Evolutionary conservation across 2,329 filamentous ascomycete species (phyloP).

Genomic region (Atkinsonella texensis): DNA sequence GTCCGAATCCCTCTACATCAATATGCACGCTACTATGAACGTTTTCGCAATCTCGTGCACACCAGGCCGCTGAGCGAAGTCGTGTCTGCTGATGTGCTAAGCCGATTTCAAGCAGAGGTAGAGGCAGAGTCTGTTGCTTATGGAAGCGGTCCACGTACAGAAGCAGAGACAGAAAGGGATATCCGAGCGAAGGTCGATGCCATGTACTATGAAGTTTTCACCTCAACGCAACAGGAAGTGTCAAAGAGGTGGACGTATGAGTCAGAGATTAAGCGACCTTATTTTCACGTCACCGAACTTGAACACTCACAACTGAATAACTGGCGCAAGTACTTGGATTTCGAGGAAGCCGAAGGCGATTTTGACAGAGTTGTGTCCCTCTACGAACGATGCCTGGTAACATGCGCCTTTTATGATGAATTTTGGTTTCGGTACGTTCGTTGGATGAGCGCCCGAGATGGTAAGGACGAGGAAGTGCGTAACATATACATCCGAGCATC

Average conservation of each 20-base stretch:
- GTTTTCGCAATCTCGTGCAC: constrained; percentile 68
- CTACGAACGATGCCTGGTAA: constrained; percentile 88
- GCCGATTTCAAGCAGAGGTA: constrained; percentile 59
- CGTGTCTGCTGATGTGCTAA: constrained; percentile 54
- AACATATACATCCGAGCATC: constrained; percentile 85
- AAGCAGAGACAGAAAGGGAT: constrained; percentile 73
- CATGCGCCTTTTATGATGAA: constrained; percentile 89
- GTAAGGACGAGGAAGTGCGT: constrained; percentile 79
- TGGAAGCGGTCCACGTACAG: constrained; percentile 44
- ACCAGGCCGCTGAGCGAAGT: constrained; percentile 62
- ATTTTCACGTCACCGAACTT: constrained; percentile 91
- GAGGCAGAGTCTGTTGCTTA: constrained; percentile 48
- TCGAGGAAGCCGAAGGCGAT: constrained; percentile 78
- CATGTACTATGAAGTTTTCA: constrained; percentile 71
- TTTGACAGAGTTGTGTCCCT: constrained; percentile 65
- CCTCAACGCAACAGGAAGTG: constrained; percentile 72
- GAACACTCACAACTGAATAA: constrained; percentile 75
- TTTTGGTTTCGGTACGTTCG: constrained; percentile 96
- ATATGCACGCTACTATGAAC: constrained; percentile 89
- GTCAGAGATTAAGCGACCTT: constrained; percentile 86
- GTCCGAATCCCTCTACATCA: constrained; percentile 91
- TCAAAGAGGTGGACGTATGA: constrained; percentile 93
- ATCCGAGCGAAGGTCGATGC: constrained; percentile 69
- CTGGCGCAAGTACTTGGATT: constrained; percentile 95
- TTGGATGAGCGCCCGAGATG: constrained; percentile 76